Base-by-base conservation (phyloP, 208 protist species). In the Angomonas deanei region DNA sequence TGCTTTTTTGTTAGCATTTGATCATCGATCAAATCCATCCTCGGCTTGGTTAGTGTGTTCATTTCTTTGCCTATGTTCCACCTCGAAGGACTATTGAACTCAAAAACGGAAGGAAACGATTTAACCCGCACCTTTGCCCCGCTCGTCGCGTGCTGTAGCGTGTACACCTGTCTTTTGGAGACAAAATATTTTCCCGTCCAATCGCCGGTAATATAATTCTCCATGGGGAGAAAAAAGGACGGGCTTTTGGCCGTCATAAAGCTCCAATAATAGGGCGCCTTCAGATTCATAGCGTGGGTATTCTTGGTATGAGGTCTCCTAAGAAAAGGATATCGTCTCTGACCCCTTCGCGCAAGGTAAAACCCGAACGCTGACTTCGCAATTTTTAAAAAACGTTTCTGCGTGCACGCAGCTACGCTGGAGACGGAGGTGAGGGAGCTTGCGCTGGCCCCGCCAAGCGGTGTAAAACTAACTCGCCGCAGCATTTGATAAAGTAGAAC, bases 161-260 rank as follows among this genome's bases (percentile, higher is more conserved):
- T 96, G 67, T 96, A 96, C 6, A 96, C 88, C 65, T 96, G 91
- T 3, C 86, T 74, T 49, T 84, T 91, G 15, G 86, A 86, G 23
- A 96, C 84, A 66, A 93, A 96, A 38, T 94, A 96, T 64, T 93
- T 92, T 0, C 91, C 91, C 3, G 91, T 96, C 88, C 91, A 96
- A 34, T 96, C 91, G 24, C 87, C 91, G 11, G 88, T 94, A 24
- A 96, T 94, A 72, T 96, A 96, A 66, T 96, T 96, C 32, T 96
- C 87, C 54, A 89, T 73, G 0, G 91, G 91, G 8, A 96, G 60
- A 42, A 91, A 96, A 66, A 79, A 72, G 0, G 73, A 64, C 61
- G 84, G 89, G 54, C 83, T 88, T 54, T 93, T 93, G 0, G 82
- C 76, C 10, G 89, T 92, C 89, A 93, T 93, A 42, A 80, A 93